These are phyloP conservation scores for Paradendryphiella salina DNA, from an alignment of 2,329 filamentous ascomycete genomes.

Conservation along the genomic window DNA sequence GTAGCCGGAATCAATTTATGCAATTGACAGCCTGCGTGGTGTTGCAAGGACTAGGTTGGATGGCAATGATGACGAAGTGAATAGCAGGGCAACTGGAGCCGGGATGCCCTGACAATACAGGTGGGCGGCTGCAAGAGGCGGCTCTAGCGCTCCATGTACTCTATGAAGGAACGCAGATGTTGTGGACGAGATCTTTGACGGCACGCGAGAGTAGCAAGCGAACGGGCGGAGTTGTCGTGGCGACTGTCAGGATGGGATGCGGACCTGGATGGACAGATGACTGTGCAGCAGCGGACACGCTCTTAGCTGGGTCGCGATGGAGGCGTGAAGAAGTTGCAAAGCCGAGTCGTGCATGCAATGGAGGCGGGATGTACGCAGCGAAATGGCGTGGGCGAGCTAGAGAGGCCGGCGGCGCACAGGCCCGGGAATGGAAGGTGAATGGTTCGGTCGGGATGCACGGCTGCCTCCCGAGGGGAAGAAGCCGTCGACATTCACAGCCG, in stretches of 20 bases:
- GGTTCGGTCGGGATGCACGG: not conserved
- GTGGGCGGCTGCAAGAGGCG: not conserved
- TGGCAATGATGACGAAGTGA: conserved; percentile 9
- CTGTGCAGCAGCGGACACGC: conserved; percentile 2
- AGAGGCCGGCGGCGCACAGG: not conserved
- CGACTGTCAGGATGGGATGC: not conserved
- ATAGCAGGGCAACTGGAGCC: conserved; percentile 9
- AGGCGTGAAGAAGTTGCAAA: not conserved
- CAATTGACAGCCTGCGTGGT: conserved; percentile 13
- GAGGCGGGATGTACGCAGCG: not conserved
- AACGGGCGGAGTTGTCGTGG: not conserved
- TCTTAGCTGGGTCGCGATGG: conserved; percentile 6
- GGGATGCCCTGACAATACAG: conserved; percentile 15
- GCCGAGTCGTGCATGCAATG: conserved; percentile 1
- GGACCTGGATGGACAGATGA: conserved; percentile 7
- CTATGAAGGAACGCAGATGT: not conserved
- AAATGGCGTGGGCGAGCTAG: not conserved
- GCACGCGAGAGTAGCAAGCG: not conserved
- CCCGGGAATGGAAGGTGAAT: not conserved
- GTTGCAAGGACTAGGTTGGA: conserved; percentile 16
- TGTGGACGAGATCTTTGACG: not conserved
- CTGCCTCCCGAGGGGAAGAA: not conserved
- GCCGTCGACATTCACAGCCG: not conserved
- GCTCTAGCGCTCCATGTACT: not conserved
- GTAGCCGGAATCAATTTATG: conserved; percentile 17